Conservation (phyloP, 345 rosid genomes). For the Eucalyptus caleyi region DNA sequence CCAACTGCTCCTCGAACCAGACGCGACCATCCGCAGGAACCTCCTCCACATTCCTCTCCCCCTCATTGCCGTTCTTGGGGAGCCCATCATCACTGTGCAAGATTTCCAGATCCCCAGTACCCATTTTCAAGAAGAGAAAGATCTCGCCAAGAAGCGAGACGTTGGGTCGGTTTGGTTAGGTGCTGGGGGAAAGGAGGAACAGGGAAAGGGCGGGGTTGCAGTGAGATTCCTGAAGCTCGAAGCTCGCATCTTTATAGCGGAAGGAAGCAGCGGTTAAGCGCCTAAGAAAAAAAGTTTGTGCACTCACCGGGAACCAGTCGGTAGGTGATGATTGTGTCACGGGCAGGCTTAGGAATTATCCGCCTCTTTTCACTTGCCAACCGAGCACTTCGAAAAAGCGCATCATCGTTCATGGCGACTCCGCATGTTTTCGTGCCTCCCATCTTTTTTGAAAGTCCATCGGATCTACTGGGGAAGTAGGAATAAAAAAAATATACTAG, state of each 20-base stretch:
- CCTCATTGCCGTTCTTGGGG: constrained; percentile 29
- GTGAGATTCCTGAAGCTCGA: neutral
- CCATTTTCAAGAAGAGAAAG: neutral
- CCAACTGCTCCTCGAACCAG: constrained; percentile 85
- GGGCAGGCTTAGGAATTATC: neutral
- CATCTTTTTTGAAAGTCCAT: neutral
- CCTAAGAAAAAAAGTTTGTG: neutral
- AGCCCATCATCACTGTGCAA: constrained; percentile 26
- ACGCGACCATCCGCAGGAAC: neutral
- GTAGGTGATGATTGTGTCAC: neutral
- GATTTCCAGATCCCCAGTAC: neutral
- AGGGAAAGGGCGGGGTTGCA: neutral
- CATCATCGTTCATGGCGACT: neutral
- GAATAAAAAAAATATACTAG: neutral
- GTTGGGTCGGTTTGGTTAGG: neutral
- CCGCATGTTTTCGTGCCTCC: neutral
- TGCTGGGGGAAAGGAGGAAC: neutral
- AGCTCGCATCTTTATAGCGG: neutral
- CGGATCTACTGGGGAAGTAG: neutral
- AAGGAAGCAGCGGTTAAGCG: neutral
- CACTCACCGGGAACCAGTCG: neutral
- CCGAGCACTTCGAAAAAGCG: neutral
- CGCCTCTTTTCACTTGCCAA: neutral
- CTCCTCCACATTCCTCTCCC: neutral
- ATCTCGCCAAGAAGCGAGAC: neutral